phyloP scores from a whole-genome alignment of 2,329 filamentous ascomycete species.

The Colletotrichum sublineola region DNA sequence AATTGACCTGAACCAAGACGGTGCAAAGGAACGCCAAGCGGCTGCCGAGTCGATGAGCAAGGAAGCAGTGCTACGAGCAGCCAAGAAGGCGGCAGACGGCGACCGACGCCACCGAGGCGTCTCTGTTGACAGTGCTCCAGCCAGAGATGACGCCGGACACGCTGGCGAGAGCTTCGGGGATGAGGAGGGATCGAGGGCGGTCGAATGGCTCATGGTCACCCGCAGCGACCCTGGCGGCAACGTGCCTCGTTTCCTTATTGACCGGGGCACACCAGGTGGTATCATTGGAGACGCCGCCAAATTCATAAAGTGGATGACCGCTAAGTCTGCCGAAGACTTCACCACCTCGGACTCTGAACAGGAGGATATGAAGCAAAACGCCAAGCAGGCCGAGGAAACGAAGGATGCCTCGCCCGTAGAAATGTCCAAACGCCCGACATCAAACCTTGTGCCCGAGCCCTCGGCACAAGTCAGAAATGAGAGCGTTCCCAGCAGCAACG shows the following conservation, averaged over 20 bases:
- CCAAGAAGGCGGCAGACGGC: slow-evolving; percentile 50
- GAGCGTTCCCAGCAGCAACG: slow-evolving; percentile 56
- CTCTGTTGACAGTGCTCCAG: slow-evolving; percentile 39
- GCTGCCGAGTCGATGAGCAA: slow-evolving; percentile 50
- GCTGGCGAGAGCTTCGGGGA: slow-evolving; percentile 36
- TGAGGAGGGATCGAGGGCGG: slow-evolving; percentile 55
- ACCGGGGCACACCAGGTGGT: slow-evolving; percentile 84
- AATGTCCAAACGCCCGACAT: slow-evolving; percentile 51
- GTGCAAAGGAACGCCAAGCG: slow-evolving; percentile 47
- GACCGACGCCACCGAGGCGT: slow-evolving; percentile 45
- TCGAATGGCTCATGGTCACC: slow-evolving; percentile 96
- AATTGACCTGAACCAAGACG: slow-evolving; percentile 55
- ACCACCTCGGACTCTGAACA: slow-evolving; percentile 43
- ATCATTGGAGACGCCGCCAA: slow-evolving; percentile 85
- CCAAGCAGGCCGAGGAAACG: slow-evolving; percentile 49
- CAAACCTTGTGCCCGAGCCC: slow-evolving; percentile 46
- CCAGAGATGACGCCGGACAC: slow-evolving; percentile 49
- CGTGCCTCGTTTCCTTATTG: slow-evolving; percentile 92
- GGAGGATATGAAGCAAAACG: slow-evolving; percentile 43
- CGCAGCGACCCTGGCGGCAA: slow-evolving; percentile 89
- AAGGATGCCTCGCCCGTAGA: slow-evolving; percentile 47
- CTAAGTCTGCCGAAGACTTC: slow-evolving; percentile 55
- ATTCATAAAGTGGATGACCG: slow-evolving; percentile 80
- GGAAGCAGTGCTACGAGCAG: slow-evolving; percentile 57
- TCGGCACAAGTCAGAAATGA: slow-evolving; percentile 45